Evolutionary conservation across 352 stramenopile species (phyloP), one percentile per base, ranked within the genome.

Genomic region (Phytophthora fragariae): DNA sequence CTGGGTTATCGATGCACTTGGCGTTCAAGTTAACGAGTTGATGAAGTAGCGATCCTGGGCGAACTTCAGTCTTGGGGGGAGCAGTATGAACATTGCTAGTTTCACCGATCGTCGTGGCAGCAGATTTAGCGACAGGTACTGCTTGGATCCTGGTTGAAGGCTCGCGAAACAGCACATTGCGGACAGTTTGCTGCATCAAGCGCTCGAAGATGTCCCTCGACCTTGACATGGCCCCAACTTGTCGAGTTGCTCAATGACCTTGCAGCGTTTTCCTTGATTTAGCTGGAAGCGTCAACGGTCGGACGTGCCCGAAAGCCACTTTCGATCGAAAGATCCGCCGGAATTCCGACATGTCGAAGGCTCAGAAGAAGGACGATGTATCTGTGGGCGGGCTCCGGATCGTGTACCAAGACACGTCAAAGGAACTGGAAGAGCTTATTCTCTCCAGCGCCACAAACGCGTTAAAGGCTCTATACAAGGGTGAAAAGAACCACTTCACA

Each of bases 401-500:
- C 63, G 79, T 94, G 65, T 91, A 94, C 73, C 70, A 88, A 54
- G 86, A 94, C 68, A 82, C 81, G 5, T 76, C 82, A 21, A 89
- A 86, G 73, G 85, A 94, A 39, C 69, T 94, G 9, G 81, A 94
- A 58, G 88, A 94, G 52, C 69, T 91, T 33, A 88, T 94, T 47
- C 76, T 94, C 35, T 64, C 63, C 2, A 93, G 85, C 68, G 87
- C 86, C 57, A 93, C 87, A 17, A 94, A 94, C 59, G 89, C 90
- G 8, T 81, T 97, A 41, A 90, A 92, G 68, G 81, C 85, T 4
- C 74, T 94, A 17, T 95, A 93, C 84, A 95, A 96, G 52, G 88
- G 88, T 65, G 88, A 97, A 55, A 93, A 95, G 72, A 92, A 72
- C 53, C 87, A 94, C 57, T 95, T 94, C 71, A 92, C 86, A 3